phyloP scores from a whole-genome alignment of 352 stramenopile genomes.

The Phytopythium vexans region DNA sequence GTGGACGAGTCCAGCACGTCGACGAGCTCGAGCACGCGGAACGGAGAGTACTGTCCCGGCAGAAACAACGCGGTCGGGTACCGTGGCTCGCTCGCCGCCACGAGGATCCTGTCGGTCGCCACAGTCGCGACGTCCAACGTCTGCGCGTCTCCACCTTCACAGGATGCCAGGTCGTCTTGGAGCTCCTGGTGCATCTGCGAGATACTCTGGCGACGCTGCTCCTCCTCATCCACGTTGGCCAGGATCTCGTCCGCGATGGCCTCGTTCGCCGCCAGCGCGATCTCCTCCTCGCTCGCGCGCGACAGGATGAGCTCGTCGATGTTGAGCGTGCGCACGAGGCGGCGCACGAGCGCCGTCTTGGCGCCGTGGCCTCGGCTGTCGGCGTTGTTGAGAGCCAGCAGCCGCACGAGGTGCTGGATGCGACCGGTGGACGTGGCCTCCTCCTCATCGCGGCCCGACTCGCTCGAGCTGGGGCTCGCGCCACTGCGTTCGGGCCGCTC shows the following conservation, averaged over 20 bases:
- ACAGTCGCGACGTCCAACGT: neutral
- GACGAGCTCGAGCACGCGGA: constrained; percentile 70
- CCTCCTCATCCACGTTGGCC: constrained; percentile 56
- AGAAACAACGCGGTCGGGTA: constrained; percentile 7
- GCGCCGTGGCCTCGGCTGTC: constrained; percentile 34
- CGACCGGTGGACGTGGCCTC: constrained; percentile 20
- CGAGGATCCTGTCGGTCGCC: neutral
- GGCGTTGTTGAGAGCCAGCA: constrained; percentile 67
- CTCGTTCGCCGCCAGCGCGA: constrained; percentile 64
- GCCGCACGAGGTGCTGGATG: constrained; percentile 54
- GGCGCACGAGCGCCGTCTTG: constrained; percentile 48
- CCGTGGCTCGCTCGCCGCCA: neutral
- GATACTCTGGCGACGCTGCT: constrained; percentile 35
- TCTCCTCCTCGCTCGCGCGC: constrained; percentile 65
- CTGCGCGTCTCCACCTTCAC: neutral
- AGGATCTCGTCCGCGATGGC: constrained; percentile 73
- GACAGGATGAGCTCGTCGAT: constrained; percentile 64
- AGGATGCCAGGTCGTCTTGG: too few species aligned
- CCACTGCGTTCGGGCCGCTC: neutral
- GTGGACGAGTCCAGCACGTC: constrained; percentile 77
- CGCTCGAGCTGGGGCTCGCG: constrained; percentile 5
- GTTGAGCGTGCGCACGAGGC: constrained; percentile 47
- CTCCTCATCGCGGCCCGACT: constrained; percentile 4
- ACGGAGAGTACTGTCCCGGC: constrained; percentile 36
- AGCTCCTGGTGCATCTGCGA: constrained; percentile 13